These are phyloP conservation scores for Salix udensis DNA, from an alignment of 345 rosid species.

Conservation along the genomic window DNA sequence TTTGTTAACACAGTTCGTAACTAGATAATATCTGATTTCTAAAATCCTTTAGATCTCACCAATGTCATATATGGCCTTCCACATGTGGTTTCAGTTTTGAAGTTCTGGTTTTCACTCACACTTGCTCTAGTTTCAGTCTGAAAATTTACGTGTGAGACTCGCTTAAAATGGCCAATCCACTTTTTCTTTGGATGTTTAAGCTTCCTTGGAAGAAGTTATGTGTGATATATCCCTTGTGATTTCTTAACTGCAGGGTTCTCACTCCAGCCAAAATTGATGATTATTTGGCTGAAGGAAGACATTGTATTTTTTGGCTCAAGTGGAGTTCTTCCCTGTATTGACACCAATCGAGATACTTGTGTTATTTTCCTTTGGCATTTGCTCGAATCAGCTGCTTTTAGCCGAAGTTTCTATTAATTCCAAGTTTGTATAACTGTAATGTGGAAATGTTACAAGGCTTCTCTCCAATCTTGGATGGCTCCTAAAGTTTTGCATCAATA, in stretches of 20 bases:
- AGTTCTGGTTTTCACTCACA: not conserved
- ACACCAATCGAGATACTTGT: no score
- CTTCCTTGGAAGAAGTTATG: not conserved
- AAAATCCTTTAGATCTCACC: not conserved
- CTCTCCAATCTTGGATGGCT: not conserved
- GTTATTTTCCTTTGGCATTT: no score
- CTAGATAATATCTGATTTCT: not conserved
- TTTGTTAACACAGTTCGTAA: not conserved
- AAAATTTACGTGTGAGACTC: not conserved
- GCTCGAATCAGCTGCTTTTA: no score
- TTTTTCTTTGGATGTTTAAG: not conserved
- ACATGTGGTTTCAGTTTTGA: not conserved
- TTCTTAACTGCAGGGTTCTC: no score
- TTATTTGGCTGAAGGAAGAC: no score
- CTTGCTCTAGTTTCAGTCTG: not conserved
- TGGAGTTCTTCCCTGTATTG: no score
- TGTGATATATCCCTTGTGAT: no score
- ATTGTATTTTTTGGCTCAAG: no score
- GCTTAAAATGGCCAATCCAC: not conserved
- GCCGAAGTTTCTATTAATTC: no score
- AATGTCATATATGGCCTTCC: not conserved
- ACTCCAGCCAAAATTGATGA: no score
- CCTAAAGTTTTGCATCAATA: not conserved
- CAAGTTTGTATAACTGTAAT: not conserved
- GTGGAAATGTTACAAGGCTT: not conserved